Evolutionary conservation across 2,329 filamentous ascomycete species (phyloP), one percentile per base, ranked within the genome.

Genomic region (Nemania serpens): DNA sequence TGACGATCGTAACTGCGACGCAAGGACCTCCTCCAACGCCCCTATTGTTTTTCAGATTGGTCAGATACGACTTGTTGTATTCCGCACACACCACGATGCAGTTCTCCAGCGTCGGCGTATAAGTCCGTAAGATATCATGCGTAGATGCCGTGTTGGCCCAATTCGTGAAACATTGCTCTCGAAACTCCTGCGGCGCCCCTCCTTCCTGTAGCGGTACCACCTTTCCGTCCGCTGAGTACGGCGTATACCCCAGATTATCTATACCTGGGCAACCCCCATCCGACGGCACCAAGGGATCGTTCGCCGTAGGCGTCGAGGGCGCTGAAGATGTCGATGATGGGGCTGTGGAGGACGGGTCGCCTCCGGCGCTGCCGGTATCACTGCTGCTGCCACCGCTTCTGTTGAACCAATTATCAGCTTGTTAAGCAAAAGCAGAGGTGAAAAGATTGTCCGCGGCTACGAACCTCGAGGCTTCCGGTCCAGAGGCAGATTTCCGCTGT

Each of bases 11-110:
- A 7, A 71, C 67, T 2, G 61, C 68, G 17, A 71, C 60, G 52
- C 69, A 71, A 54, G 63, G 68, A 3, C 69, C 68, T 33, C 69
- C 69, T 25, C 68, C 69, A n/a, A 69, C 69, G 12, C 59, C 67
- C 0, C 33, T 55, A 17, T 58, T 58, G 5, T 51, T 58, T 5
- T 46, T 25, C 6, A 71, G 55, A 25, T 62, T 66, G 7, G 65
- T 55, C 39, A 56, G 52, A 60, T 71, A 71, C 29, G 66, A 68
- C 15, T 61, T 49, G 45, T 71, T 71, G 29, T 70, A 71, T 53
- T 67, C 68, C 4, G 69, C 70, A 50, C 70, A 71, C 18, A 69
- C 61, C 47, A 64, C 62, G 46, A 71, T 69, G 42, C 70, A 71
- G 17, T 68, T 65, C 55, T 71, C 70, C 1, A 71, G 61, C 5